phyloP scores from a whole-genome alignment of 345 rosid species.

The Alliaria petiolata region DNA sequence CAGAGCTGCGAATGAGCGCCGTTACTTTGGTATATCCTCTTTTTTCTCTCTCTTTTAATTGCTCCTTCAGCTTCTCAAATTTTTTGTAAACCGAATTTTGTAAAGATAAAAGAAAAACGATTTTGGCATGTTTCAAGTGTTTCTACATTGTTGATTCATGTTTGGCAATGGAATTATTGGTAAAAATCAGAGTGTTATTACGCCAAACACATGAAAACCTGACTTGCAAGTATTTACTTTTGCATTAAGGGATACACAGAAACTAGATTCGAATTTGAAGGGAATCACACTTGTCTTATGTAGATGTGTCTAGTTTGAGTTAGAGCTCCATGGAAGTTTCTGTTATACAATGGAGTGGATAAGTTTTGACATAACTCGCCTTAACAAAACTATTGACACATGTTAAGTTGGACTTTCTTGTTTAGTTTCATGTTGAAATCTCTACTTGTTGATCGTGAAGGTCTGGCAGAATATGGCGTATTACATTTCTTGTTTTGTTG shows the following conservation, averaged over 20 bases:
- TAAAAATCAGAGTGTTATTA: no score
- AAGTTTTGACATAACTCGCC: no score
- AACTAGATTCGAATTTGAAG: neutral
- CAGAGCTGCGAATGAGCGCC: conserved; percentile 96
- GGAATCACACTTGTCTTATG: neutral
- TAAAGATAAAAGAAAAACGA: neutral
- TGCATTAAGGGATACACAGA: neutral
- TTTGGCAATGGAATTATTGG: no score
- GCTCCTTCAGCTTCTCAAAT: neutral
- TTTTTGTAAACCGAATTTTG: neutral
- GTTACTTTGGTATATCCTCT: conserved; percentile 94
- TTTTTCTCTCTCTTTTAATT: no score
- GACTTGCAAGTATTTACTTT: neutral
- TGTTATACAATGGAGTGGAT: neutral
- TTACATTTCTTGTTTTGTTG: neutral
- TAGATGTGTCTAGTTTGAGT: neutral
- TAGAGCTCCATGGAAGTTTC: neutral
- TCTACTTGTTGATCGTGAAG: neutral
- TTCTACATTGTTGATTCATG: no score
- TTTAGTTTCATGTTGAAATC: no score
- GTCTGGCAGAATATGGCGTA: neutral
- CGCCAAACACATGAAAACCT: no score
- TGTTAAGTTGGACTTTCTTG: no score
- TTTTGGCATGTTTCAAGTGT: neutral
- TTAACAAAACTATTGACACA: no score